Evolutionary conservation across 305 asterid genomes (phyloP).

Genomic region (Fraxinus dipetala): DNA sequence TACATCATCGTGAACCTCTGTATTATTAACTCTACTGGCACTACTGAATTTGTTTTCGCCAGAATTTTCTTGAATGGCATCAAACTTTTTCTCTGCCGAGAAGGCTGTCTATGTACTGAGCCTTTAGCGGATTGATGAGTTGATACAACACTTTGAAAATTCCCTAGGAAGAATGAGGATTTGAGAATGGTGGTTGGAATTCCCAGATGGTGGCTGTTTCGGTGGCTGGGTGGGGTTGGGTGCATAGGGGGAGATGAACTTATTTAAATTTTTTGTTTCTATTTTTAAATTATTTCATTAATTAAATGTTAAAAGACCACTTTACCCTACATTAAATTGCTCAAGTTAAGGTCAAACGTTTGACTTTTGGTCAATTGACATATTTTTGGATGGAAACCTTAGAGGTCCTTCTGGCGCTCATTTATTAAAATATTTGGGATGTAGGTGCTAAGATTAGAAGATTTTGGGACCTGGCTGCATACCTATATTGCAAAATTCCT

Average conservation of each 20-base stretch:
- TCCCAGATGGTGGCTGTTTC: background rate
- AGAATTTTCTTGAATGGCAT: slow-evolving; percentile 27
- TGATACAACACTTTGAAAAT: background rate
- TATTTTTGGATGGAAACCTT: background rate
- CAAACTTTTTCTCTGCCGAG: slow-evolving; percentile 16
- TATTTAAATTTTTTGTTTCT: background rate
- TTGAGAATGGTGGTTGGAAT: background rate
- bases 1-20: slow-evolving; percentile 27
- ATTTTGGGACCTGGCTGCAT: background rate
- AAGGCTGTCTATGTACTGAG: background rate
- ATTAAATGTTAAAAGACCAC: background rate
- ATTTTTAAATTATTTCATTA: too few species aligned
- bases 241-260: background rate
- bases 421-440: background rate
- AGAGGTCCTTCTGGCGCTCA: background rate
- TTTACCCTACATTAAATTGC: background rate
- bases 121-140: background rate
- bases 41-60: slow-evolving; percentile 8
- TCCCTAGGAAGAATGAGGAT: background rate
- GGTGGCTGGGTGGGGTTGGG: background rate
- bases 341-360: background rate
- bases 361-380: too few species aligned
- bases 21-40: background rate
- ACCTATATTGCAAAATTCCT: background rate
- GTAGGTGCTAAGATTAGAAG: background rate